Conservation (phyloP, 2,329 filamentous ascomycete species). For the Botryotinia calthae region DNA sequence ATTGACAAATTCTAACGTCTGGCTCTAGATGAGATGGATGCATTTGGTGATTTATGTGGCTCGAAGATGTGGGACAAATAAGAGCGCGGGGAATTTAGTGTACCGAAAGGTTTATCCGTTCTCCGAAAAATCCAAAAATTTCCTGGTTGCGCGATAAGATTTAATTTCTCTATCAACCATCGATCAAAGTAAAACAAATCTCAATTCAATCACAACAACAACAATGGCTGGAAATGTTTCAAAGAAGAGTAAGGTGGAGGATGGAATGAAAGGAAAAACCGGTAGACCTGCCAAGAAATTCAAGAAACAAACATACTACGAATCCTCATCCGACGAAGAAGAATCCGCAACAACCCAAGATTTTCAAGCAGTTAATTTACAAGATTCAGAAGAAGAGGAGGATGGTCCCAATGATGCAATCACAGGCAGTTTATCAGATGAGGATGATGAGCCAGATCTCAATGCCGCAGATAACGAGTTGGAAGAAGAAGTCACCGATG, state of each 20-base stretch:
- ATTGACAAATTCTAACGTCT: background rate
- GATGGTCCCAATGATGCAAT: slow-evolving; percentile 33
- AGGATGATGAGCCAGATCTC: slow-evolving; percentile 30
- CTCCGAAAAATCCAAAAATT: slow-evolving; percentile 20
- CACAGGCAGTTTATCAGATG: slow-evolving; percentile 31
- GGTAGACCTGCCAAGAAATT: slow-evolving; percentile 53
- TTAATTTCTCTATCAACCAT: slow-evolving; percentile 4
- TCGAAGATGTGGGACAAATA: slow-evolving; percentile 22
- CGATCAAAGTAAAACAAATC: background rate
- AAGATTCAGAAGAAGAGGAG: slow-evolving; percentile 41
- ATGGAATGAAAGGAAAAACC: slow-evolving; percentile 53
- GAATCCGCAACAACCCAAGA: slow-evolving; percentile 39
- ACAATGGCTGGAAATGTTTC: slow-evolving; percentile 37
- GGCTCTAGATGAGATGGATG: background rate
- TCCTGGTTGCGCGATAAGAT: slow-evolving; percentile 18
- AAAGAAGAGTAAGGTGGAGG: slow-evolving; percentile 59
- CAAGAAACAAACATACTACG: slow-evolving; percentile 61
- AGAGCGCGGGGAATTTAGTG: slow-evolving; percentile 18
- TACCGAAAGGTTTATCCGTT: slow-evolving; percentile 11
- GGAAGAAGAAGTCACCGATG: slow-evolving; percentile 41
- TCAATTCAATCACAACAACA: slow-evolving; percentile 22
- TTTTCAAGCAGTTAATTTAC: slow-evolving; percentile 51
- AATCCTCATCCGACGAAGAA: slow-evolving; percentile 55
- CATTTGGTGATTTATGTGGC: slow-evolving; percentile 18
- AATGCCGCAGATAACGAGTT: slow-evolving; percentile 25